phyloP scores from a whole-genome alignment of 1,139 yeast genomes.

The Suhomyces ambrosiae region DNA sequence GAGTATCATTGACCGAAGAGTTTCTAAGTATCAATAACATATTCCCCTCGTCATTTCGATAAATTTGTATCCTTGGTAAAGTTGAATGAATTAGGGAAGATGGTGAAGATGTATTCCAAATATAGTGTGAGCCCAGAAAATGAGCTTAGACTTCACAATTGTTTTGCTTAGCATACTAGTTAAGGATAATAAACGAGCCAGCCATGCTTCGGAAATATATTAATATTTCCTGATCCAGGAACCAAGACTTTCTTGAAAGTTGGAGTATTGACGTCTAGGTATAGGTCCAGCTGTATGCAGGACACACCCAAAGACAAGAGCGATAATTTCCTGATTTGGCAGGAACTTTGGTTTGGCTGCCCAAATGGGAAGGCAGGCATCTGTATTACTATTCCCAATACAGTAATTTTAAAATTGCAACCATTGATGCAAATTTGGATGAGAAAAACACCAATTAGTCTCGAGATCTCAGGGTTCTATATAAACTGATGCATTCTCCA shows the following conservation, averaged over 20 bases:
- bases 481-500: neutral
- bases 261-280: neutral
- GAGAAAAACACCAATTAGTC: conserved; percentile 3
- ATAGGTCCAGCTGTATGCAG: conserved; percentile 8
- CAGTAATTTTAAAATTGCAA: conserved; percentile 5
- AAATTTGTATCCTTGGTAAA: no score
- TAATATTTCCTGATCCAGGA: conserved; percentile 4
- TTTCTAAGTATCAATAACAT: no score
- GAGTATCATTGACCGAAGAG: no score
- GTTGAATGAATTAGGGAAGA: no score
- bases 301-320: conserved; percentile 1
- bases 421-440: conserved; percentile 9
- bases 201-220: neutral
- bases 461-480: neutral
- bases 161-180: conserved; percentile 1
- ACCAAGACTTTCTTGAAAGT: conserved; percentile 8
- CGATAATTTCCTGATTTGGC: conserved; percentile 8
- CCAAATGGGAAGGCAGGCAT: conserved; percentile 3
- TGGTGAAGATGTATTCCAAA: neutral
- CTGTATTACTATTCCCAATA: conserved; percentile 8
- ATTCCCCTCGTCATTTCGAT: no score
- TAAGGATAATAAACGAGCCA: conserved; percentile 2
- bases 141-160: neutral
- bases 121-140: conserved; percentile 5
- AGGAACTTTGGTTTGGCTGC: conserved; percentile 1